Conservation (phyloP, 2,329 filamentous ascomycete species). For the Podosphaera fusca region DNA sequence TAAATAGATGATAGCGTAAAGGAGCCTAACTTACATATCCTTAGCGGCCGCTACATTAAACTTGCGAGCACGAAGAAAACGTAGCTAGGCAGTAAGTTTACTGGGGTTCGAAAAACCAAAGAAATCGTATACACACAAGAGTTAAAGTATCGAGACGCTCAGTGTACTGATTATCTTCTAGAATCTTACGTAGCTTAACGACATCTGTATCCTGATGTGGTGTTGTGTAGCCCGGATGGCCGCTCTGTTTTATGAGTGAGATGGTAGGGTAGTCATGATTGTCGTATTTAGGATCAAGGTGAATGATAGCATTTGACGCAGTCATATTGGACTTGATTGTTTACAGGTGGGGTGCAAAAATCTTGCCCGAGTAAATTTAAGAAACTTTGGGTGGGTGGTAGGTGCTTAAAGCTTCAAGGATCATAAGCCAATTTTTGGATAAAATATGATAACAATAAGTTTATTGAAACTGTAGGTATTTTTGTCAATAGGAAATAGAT, state of each 20-base stretch:
- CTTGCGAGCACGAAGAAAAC: constrained; percentile 84
- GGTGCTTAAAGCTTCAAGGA: not conserved
- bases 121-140: constrained; percentile 33
- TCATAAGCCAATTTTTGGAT: too few relatives aligned
- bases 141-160: constrained; percentile 82
- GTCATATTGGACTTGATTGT: constrained; percentile 8
- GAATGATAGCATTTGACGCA: constrained; percentile 9
- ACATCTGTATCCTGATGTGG: constrained; percentile 76
- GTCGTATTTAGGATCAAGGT: constrained; percentile 78
- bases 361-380: not conserved
- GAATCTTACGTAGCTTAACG: constrained; percentile 57
- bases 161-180: constrained; percentile 64
- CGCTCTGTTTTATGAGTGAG: constrained; percentile 42
- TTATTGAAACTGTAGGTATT: too few relatives aligned
- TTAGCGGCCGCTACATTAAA: constrained; percentile 71
- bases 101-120: too few relatives aligned
- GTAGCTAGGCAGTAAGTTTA: constrained; percentile 30
- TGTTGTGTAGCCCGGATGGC: constrained; percentile 75
- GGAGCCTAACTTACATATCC: constrained; percentile 47
- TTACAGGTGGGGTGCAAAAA: not conserved
- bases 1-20: constrained; percentile 1
- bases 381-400: constrained; percentile 1
- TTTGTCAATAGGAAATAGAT: too few relatives aligned
- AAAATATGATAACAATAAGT: too few relatives aligned
- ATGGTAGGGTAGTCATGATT: constrained; percentile 80